A percentile compares a stretch with the other conserved stretches of the same genome.
phyloP scores from a whole-genome alignment of 148 eudicot species.

The Chenopodium suecicum region DNA sequence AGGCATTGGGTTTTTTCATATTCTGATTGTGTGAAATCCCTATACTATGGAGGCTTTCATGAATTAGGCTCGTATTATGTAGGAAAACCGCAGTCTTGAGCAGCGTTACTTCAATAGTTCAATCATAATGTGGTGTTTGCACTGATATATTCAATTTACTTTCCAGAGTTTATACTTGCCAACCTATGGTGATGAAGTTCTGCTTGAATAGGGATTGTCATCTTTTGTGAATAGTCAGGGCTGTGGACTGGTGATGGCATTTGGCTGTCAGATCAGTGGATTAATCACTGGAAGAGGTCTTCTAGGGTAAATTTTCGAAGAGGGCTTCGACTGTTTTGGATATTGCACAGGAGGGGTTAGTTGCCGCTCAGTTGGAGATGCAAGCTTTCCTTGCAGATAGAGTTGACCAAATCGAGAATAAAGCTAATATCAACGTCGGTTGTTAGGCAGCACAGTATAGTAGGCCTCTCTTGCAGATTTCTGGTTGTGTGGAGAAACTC shows the following conservation, averaged over 20 bases:
- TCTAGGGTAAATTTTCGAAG: slow-evolving; percentile 19
- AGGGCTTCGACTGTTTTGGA: slow-evolving; percentile 15
- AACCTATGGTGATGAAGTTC: slow-evolving; percentile 26
- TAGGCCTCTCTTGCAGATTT: slow-evolving; percentile 19
- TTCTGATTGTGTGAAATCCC: not conserved
- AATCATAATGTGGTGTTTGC: not conserved
- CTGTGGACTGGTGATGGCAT: slow-evolving; percentile 23
- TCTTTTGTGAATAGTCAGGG: slow-evolving; percentile 35
- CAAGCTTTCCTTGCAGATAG: slow-evolving; percentile 21
- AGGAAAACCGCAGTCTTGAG: not conserved
- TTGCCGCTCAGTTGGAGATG: slow-evolving; percentile 21
- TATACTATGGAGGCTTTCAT: too few species aligned
- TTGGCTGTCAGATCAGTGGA: slow-evolving; percentile 17
- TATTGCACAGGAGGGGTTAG: slow-evolving; percentile 12
- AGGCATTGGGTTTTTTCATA: not conserved
- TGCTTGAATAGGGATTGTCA: slow-evolving; percentile 24
- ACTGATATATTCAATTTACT: slow-evolving; percentile 1
- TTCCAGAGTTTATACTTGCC: slow-evolving; percentile 22
- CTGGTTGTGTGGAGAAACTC: slow-evolving; percentile 21
- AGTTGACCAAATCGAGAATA: slow-evolving; percentile 20
- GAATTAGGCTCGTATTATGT: too few species aligned
- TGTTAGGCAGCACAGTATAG: slow-evolving; percentile 20
- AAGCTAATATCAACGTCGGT: slow-evolving; percentile 19
- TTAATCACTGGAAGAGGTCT: slow-evolving; percentile 22
- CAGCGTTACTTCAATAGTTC: not conserved